Base-by-base conservation (phyloP, 2,329 filamentous ascomycete species). In the Chaetomiaceae sp. region DNA sequence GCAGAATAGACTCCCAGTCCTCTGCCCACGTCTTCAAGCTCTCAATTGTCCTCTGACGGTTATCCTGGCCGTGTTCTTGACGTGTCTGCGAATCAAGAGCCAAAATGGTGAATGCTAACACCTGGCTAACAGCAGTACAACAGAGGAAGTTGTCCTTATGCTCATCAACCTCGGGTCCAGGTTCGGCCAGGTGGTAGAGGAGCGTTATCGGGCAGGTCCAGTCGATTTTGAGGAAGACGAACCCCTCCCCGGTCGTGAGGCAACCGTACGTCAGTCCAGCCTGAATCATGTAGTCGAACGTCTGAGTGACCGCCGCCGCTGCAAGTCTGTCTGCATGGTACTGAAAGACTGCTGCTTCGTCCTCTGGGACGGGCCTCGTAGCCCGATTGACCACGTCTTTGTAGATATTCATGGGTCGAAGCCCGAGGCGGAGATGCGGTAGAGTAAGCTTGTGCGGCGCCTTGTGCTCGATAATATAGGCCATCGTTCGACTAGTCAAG, bases 201-300 rank as follows among this genome's bases (percentile, higher is more conserved):
- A 71, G 57, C 9, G 58, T 66, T 6, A 50, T 51, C 0, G 41
- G 41, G 21, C 67, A 34, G 1, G 47, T 11, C 49, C 58, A 62
- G 32, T 52, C 54, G 46, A 63, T 56, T 32, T 61, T 67, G n/a
- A 78, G 66, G 52, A 75, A 76, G 27, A 76, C 68, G 42, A 70
- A 70, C 2, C 68, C 66, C 59, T 77, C 69, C 20, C 71, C 71
- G 1, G 70, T 77, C 14, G 65, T 69, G 33, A 78, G 50, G 23
- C 68, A 64, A 11, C 75, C 68, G 55, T 74, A 75, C 51, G 73
- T 67, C 6, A 76, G 64, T 0, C 76, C 71, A 13, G 63, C 64
- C 45, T 72, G 59, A 10, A 79, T 69, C 69, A 80, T 80, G 61
- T 78, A 77, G 32, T 74, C 68, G 58, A 74, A 79, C 0, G 69